A percentile compares a stretch with the other conserved stretches of the same genome.
Evolutionary conservation across 768 basidiomycete genomes (phyloP).

Genomic region (Hygrocybe coccinea): DNA sequence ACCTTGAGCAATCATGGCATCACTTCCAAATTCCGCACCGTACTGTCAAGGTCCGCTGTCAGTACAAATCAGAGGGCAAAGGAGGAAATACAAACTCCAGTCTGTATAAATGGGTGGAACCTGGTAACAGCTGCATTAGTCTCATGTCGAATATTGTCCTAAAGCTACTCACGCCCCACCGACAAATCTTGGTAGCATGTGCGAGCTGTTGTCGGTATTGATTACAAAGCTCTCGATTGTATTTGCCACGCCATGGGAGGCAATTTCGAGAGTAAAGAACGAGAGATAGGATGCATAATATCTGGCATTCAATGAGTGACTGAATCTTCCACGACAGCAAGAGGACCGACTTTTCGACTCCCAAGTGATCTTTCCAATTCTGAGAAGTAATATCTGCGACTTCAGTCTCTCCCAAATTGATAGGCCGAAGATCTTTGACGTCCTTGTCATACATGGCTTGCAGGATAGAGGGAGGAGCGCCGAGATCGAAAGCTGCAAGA

Average conservation of each 20-base stretch:
- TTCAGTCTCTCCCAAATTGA: constrained; percentile 33
- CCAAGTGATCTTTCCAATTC: constrained; percentile 48
- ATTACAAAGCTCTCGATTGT: constrained; percentile 50
- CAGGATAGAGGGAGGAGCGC: constrained; percentile 42
- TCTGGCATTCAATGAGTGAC: constrained; percentile 15
- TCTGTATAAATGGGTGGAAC: constrained; percentile 51
- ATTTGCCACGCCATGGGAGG: constrained; percentile 33
- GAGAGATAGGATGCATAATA: constrained; percentile 35
- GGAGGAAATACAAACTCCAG: constrained; percentile 41
- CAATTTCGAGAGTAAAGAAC: constrained; percentile 40
- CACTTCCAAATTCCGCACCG: constrained; percentile 48
- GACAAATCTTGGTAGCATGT: constrained; percentile 36
- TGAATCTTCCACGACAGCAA: not conserved
- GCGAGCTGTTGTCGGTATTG: constrained; percentile 28
- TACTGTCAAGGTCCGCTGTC: constrained; percentile 31
- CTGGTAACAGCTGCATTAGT: constrained; percentile 24
- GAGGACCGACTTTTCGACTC: constrained; percentile 40
- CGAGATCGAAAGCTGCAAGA: constrained; percentile 53
- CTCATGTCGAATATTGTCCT: not conserved
- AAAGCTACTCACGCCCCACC: constrained; percentile 31
- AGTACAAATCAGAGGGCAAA: not conserved
- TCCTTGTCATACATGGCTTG: constrained; percentile 47
- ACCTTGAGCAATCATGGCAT: constrained; percentile 49
- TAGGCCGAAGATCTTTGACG: constrained; percentile 35
- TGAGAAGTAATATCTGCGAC: constrained; percentile 20